phyloP scores from a whole-genome alignment of 768 basidiomycete genomes.

The Omphalotus guepiniiformis region DNA sequence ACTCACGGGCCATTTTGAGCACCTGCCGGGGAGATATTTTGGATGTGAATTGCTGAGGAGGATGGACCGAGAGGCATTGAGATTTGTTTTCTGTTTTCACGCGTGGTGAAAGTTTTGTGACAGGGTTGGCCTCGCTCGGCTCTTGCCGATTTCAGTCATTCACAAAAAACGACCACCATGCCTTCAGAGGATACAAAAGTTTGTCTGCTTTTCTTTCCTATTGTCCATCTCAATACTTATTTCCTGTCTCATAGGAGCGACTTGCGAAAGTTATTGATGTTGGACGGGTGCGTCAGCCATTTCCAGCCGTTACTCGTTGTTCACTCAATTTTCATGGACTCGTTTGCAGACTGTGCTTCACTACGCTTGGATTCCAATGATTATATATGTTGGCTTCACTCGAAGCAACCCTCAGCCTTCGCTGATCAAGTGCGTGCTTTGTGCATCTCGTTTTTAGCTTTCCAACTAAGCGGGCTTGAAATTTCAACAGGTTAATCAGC shows the following conservation, averaged over 20 bases:
- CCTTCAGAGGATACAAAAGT: conserved; percentile 93
- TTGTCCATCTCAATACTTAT: not conserved
- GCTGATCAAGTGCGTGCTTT: conserved; percentile 80
- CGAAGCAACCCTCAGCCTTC: conserved; percentile 92
- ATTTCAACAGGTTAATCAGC: conserved; percentile 79
- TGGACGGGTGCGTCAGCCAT: conserved; percentile 57
- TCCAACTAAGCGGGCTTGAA: conserved; percentile 11
- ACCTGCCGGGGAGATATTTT: conserved; percentile 27
- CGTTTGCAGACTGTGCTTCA: conserved; percentile 74
- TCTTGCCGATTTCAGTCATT: conserved; percentile 27
- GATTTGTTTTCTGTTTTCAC: too few species aligned
- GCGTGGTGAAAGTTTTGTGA: conserved; percentile 5
- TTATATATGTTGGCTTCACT: conserved; percentile 94
- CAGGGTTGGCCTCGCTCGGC: conserved; percentile 26
- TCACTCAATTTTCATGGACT: conserved; percentile 5
- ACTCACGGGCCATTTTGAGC: conserved; percentile 33
- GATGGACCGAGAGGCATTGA: conserved; percentile 48
- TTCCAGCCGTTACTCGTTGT: not conserved
- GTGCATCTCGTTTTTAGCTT: not conserved
- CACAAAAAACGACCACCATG: conserved; percentile 40
- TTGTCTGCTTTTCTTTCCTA: conserved; percentile 8
- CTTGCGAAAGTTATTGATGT: conserved; percentile 78
- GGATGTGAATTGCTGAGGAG: conserved; percentile 49
- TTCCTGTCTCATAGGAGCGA: conserved; percentile 55
- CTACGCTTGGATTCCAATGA: conserved; percentile 94